Percentiles rank a stretch among this genome's conserved stretches.
Evolutionary conservation across 371 early-diverging fungal species (phyloP).

Genomic region (Syncephalastrum racemosum): DNA sequence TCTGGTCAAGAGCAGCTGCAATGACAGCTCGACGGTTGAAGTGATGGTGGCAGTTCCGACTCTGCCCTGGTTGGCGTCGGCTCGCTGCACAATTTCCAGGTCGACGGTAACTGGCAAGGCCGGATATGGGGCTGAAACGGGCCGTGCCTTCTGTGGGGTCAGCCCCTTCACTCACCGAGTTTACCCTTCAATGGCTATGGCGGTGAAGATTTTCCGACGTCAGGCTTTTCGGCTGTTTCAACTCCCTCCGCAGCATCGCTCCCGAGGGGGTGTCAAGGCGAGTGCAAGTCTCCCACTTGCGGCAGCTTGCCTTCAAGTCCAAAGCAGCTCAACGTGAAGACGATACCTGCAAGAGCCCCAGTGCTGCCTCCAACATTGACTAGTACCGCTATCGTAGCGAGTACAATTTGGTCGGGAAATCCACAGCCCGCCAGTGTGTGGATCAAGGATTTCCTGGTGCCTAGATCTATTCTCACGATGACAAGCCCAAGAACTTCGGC

Average conservation of each 20-base stretch:
- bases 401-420: conserved; percentile 15
- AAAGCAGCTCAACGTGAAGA: conserved; percentile 11
- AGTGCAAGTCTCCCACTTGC: conserved; percentile 18
- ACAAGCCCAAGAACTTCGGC: conserved; percentile 23
- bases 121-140: conserved; percentile 37
- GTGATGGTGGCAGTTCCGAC: conserved; percentile 6
- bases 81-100: conserved; percentile 2
- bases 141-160: conserved; percentile 21
- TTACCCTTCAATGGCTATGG: conserved; percentile 21
- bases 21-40: conserved; percentile 27
- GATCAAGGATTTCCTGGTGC: conserved; percentile 31
- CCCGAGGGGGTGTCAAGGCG: conserved; percentile 11
- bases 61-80: conserved; percentile 9
- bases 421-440: conserved; percentile 12
- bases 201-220: conserved; percentile 40
- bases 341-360: conserved; percentile 22
- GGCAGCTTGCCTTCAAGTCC: conserved; percentile 16
- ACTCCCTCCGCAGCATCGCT: conserved; percentile 16
- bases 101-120: conserved; percentile 27
- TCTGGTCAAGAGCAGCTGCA: conserved; percentile 35
- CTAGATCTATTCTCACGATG: conserved; percentile 40
- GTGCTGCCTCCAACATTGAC: conserved; percentile 14
- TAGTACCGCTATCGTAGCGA: conserved; percentile 20
- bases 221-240: conserved; percentile 30
- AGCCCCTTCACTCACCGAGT: conserved; percentile 34